Conservation (phyloP, 2,329 filamentous ascomycete genomes). For the Neonectria coccinea region DNA sequence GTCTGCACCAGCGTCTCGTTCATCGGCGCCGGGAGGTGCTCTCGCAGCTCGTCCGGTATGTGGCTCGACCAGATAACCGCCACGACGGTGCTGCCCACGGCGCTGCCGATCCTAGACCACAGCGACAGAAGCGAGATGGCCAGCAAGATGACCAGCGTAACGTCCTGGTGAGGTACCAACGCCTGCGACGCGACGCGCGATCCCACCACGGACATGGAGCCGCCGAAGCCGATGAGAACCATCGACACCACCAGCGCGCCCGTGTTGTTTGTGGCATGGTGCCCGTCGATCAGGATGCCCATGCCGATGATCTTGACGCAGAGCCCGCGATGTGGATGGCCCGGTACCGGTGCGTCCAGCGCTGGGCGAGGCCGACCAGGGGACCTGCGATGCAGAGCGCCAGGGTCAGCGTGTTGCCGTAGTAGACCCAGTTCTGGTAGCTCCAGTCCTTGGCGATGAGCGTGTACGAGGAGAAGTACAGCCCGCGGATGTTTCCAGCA, state of each 20-base stretch:
- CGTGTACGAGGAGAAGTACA: slow-evolving; percentile 50
- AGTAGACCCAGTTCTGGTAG: too few relatives aligned
- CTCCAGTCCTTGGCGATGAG: slow-evolving; percentile 47
- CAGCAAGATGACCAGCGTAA: slow-evolving; percentile 50
- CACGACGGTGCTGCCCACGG: slow-evolving; percentile 33
- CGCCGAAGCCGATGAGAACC: slow-evolving; percentile 51
- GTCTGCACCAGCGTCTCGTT: too few relatives aligned
- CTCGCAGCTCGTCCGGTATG: too few relatives aligned
- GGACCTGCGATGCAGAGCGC: too few relatives aligned
- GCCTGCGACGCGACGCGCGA: slow-evolving; percentile 53
- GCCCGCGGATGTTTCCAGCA: slow-evolving; percentile 48
- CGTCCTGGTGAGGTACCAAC: slow-evolving; percentile 54
- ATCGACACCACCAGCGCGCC: slow-evolving; percentile 48
- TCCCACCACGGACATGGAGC: slow-evolving; percentile 52
- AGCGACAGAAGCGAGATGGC: slow-evolving; percentile 51
- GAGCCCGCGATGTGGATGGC: too few relatives aligned
- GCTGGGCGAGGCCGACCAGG: too few relatives aligned
- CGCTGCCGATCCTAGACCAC: slow-evolving; percentile 52
- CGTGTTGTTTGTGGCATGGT: slow-evolving; percentile 44
- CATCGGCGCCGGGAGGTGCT: too few relatives aligned
- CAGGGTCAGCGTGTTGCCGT: too few relatives aligned
- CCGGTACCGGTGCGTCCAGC: too few relatives aligned
- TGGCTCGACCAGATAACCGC: too few relatives aligned
- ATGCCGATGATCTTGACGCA: too few relatives aligned
- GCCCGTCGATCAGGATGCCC: slow-evolving; percentile 40